Base-by-base conservation (phyloP, 805 yeast species). In the Diddensiella caesifluorescens region DNA sequence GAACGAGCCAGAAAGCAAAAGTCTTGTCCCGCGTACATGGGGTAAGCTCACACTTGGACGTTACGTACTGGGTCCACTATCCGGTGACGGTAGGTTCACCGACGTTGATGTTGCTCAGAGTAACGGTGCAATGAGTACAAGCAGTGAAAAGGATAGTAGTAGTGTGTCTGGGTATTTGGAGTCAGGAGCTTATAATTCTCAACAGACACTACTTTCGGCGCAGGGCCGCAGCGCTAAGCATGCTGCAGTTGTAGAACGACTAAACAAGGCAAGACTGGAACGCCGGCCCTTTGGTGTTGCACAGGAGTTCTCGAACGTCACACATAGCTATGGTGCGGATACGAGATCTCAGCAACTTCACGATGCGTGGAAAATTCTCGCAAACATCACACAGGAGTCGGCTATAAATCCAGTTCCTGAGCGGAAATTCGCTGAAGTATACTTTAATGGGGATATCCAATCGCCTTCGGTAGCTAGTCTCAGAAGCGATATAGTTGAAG, bases 351-450 rank as follows among this genome's bases (percentile, higher is more conserved):
- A 74, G 54, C 95, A 84, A 60, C 62, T 87, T 39, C 68, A 75
- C 36, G 95, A 85, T 51, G 70, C 81, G 15, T 87, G 92, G 87
- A 69, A 73, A 42, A 78, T 86, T 34, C 59, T 88, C 44, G 69
- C 69, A 19, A 68, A 67, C 27, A 68, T 79, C 32, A 65, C 65
- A 42, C 63, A 51, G 34, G 61, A 53, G 37, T 31, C 44, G 7
- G 31, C 36, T n/a, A 45, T 21, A 28, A 23, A 10, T 13, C 43
- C 41, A 22, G 40, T 45, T 23, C 35, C 28, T 22, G 69, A 63
- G 39, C 55, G 65, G 29, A 52, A 55, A 33, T 65, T 61, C 51
- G 63, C 61, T n/a, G 53, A 49, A 34, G 59, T 55, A 22, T 56
- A 59, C 35, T 54, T 59, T 48, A 53, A 51, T 16, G 55, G 55